Base-by-base conservation (phyloP, 345 rosid genomes). In the Arabis alpina region DNA sequence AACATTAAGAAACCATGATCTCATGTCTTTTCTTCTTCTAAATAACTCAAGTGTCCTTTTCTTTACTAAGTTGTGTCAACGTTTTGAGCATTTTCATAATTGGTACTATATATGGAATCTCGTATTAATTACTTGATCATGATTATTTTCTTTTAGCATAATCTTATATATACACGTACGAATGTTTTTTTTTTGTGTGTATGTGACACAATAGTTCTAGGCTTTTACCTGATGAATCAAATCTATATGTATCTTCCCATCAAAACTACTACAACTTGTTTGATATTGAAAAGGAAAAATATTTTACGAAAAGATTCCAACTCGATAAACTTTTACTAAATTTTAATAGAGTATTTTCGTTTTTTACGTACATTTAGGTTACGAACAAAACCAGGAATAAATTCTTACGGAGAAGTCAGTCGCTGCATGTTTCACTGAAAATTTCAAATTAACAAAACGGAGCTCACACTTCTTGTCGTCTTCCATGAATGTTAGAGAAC, bases 101-200 rank as follows among this genome's bases (percentile, higher is more conserved):
- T 59, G 60, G 8, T 32, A 32, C 41, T 8, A 28, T 19, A 19
- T 19, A 19, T 60, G 41, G 32, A 70, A 39, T 3, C 10, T 49
- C 3, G 13, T 30, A 4, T 69, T 8, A 59, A 4, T 69, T 8
- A 59, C 28, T 48, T 59, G 66, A n/a, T 45, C 13, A 44, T 2
- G 10, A 27, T 48, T 53, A 23, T 14, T n/a, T 48, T 41, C 24
- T 9, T 23, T 1, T 52, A 39, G 15, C 40, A 49, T 34, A 16
- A n/a, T 5, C 9, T 24, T n/a, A 48, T 56, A 57, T n/a, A 48
- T 56, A 57, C 72, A 55, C 45, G 23, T 54, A 61, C 54, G 34
- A 19, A 10, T 27, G 27, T 27, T 14, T 68, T 56, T 56, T 56
- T 24, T 56, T 37, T 24, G 49, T 65, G 49, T 65, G 12, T 52